phyloP scores from a whole-genome alignment of 257 asterid genomes.

The Solanum clarkiae region DNA sequence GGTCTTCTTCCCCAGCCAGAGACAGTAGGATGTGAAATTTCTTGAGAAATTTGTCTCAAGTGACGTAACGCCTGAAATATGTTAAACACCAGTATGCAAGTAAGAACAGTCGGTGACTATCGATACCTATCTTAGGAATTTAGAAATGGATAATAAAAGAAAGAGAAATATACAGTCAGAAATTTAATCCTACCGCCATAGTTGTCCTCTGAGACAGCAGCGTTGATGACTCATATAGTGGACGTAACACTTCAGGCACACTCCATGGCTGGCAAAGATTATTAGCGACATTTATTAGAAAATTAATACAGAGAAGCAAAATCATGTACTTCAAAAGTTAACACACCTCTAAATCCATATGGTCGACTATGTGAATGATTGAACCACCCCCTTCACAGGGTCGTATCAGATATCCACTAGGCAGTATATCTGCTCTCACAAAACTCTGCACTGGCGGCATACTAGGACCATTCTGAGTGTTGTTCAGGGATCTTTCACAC shows the following conservation, averaged over 20 bases:
- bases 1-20: conserved; percentile 95
- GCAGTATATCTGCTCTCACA: conserved; percentile 80
- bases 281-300: neutral
- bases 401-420: conserved; percentile 91
- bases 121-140: neutral
- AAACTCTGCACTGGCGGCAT: conserved; percentile 86
- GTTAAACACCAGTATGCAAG: neutral
- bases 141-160: neutral
- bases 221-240: conserved; percentile 77
- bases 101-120: neutral
- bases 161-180: neutral
- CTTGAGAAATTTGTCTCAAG: conserved; percentile 84
- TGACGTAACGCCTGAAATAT: conserved; percentile 74
- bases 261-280: conserved; percentile 73
- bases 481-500: conserved; percentile 90
- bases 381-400: conserved; percentile 99
- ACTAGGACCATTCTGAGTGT: conserved; percentile 92
- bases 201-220: conserved; percentile 89
- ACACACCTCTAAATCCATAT: conserved; percentile 77
- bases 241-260: conserved; percentile 93
- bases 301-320: neutral
- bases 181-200: conserved; percentile 43
- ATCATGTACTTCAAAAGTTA: neutral
- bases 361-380: conserved; percentile 85
- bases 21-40: conserved; percentile 70